These are phyloP conservation scores for Russula compacta DNA, from an alignment of 768 basidiomycete genomes.

Conservation along the genomic window DNA sequence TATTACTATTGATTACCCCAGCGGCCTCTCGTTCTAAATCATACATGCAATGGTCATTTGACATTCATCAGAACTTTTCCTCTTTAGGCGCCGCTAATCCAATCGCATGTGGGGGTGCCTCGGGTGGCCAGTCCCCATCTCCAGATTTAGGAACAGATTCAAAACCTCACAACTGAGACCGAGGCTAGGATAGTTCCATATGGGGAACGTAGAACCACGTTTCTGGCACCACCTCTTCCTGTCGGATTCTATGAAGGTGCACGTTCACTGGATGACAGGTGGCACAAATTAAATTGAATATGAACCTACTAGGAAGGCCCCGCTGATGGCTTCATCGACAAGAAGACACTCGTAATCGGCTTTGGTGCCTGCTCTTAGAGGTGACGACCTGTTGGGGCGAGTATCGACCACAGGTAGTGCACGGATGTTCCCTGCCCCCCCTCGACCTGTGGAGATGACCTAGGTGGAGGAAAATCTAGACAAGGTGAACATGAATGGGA, in stretches of 20 bases:
- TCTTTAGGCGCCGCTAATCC: not conserved
- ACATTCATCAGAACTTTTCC: not conserved
- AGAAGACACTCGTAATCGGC: not conserved
- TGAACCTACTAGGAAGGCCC: not conserved
- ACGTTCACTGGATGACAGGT: not conserved
- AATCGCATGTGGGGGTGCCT: not conserved
- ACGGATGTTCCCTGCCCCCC: slow-evolving; percentile 11
- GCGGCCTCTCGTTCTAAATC: no score
- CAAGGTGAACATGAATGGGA: not conserved
- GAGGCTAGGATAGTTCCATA: not conserved
- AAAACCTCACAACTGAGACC: not conserved
- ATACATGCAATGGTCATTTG: not conserved
- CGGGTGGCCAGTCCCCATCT: not conserved
- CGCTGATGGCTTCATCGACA: not conserved
- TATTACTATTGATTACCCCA: no score
- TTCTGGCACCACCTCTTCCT: slow-evolving; percentile 10
- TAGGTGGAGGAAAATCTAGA: not conserved
- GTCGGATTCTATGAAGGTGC: not conserved
- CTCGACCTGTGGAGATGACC: slow-evolving; percentile 8
- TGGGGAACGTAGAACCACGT: not conserved
- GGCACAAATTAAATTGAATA: not conserved
- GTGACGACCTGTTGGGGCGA: not conserved
- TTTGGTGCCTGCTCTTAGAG: not conserved
- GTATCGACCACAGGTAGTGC: not conserved
- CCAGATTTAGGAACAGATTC: not conserved